A percentile compares a stretch with the other conserved stretches of the same genome.
These are phyloP conservation scores for Lindgomyces ingoldianus DNA, from an alignment of 495 filamentous ascomycete genomes.

Conservation along the genomic window DNA sequence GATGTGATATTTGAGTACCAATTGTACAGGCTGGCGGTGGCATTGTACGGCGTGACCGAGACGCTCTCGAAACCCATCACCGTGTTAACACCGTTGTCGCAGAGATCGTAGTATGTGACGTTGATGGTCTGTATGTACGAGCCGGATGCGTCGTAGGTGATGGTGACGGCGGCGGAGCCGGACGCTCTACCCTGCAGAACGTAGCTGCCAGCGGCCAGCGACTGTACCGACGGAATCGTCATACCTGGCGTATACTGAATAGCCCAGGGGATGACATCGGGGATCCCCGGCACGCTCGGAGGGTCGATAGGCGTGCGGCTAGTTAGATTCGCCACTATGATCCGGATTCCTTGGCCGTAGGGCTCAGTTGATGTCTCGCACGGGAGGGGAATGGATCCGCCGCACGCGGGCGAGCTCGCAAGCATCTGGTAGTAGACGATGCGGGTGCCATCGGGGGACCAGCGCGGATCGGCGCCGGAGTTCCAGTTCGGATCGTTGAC, in stretches of 20 bases:
- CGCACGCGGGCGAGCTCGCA: not conserved
- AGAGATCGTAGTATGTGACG: not conserved
- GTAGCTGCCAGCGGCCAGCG: not conserved
- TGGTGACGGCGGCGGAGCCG: not conserved
- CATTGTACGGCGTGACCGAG: not conserved
- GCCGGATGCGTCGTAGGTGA: not conserved
- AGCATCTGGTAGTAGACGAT: not conserved
- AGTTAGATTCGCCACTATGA: not conserved
- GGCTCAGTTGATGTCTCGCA: not conserved
- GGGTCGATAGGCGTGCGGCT: not conserved
- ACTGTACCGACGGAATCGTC: not conserved
- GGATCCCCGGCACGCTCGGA: not conserved
- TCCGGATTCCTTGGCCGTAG: not conserved
- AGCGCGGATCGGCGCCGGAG: not conserved
- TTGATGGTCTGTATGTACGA: not conserved
- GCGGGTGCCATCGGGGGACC: not conserved
- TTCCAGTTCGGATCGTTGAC: slow-evolving; percentile 8
- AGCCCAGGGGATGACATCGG: not conserved
- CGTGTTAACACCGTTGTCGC: not conserved
- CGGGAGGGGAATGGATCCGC: not conserved
- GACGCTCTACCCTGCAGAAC: not conserved
- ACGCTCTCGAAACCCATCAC: not conserved
- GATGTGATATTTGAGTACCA: not conserved
- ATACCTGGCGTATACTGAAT: not conserved
- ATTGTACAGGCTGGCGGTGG: not conserved